These are phyloP conservation scores for Coemansia aciculifera DNA, from an alignment of 192 early-diverging fungal species.

Conservation along the genomic window DNA sequence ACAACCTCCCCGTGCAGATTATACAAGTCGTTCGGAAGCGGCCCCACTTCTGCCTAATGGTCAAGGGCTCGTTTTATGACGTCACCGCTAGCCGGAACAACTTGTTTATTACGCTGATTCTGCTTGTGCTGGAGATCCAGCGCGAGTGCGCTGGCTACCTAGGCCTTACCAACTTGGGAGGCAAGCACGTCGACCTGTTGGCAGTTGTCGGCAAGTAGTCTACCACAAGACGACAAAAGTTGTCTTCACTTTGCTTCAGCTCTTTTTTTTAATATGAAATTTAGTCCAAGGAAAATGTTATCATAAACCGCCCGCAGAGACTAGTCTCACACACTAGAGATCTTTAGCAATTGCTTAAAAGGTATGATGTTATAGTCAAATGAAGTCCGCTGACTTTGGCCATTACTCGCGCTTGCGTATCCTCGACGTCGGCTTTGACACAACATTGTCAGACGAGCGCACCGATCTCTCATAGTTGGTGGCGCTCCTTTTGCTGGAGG, in stretches of 20 bases:
- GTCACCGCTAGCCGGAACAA: constrained; percentile 54
- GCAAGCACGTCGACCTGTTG: constrained; percentile 55
- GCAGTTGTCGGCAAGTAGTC: constrained; percentile 54
- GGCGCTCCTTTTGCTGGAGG: constrained; percentile 20
- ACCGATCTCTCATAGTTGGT: constrained; percentile 26
- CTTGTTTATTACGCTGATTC: constrained; percentile 49
- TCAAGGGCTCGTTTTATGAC: constrained; percentile 60
- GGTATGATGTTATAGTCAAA: too few species aligned
- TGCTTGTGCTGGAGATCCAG: constrained; percentile 60
- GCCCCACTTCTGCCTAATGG: constrained; percentile 59
- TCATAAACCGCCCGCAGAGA: too few species aligned
- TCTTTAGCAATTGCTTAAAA: too few species aligned
- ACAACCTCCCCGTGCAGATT: constrained; percentile 56
- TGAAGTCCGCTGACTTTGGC: background rate
- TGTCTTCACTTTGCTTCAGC: background rate
- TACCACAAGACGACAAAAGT: background rate
- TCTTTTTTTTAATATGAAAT: constrained; percentile 3
- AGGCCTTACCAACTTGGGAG: constrained; percentile 58
- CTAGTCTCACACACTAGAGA: too few species aligned
- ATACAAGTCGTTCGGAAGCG: constrained; percentile 56
- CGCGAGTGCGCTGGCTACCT: constrained; percentile 60
- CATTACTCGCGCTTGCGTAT: constrained; percentile 33
- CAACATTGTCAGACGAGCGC: background rate
- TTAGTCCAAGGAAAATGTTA: background rate
- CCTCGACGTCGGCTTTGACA: constrained; percentile 13